A percentile compares a stretch with the other conserved stretches of the same genome.
Evolutionary conservation across 202 grass and related monocot genomes (phyloP).

Genomic region (Cymbopogon flexuosus): DNA sequence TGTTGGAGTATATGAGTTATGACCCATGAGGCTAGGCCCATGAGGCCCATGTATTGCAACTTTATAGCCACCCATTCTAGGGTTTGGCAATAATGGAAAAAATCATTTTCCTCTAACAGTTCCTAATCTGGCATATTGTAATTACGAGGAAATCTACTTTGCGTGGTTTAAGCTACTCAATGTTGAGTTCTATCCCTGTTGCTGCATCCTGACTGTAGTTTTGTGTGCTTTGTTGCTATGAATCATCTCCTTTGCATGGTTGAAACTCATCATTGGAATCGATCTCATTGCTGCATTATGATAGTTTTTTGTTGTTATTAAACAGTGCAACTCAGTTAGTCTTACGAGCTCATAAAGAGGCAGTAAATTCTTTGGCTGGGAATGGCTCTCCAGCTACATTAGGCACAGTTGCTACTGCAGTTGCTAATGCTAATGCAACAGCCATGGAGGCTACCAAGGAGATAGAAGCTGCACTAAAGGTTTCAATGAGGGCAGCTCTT

Average conservation of each 20-base stretch:
- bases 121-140: not conserved
- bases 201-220: constrained; percentile 10
- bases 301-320: constrained; percentile 20
- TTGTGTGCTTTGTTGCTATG: not conserved
- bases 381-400: constrained; percentile 62
- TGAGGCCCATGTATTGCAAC: too few species aligned
- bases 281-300: constrained; percentile 11
- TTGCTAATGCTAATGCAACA: constrained; percentile 83
- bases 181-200: constrained; percentile 16
- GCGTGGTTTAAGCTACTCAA: not conserved
- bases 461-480: constrained; percentile 86
- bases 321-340: constrained; percentile 84
- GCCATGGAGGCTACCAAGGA: constrained; percentile 91
- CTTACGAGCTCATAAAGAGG: constrained; percentile 84
- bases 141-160: not conserved
- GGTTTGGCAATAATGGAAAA: too few species aligned
- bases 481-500: constrained; percentile 74
- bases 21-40: too few species aligned
- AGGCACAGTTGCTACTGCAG: constrained; percentile 83
- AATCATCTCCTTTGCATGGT: constrained; percentile 1
- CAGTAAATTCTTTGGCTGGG: constrained; percentile 79
- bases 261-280: constrained; percentile 1
- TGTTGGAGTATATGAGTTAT: not conserved
- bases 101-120: too few species aligned
- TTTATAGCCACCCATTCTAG: too few species aligned